Base-by-base conservation (phyloP, 805 yeast genomes). In the Candida oleophila region DNA sequence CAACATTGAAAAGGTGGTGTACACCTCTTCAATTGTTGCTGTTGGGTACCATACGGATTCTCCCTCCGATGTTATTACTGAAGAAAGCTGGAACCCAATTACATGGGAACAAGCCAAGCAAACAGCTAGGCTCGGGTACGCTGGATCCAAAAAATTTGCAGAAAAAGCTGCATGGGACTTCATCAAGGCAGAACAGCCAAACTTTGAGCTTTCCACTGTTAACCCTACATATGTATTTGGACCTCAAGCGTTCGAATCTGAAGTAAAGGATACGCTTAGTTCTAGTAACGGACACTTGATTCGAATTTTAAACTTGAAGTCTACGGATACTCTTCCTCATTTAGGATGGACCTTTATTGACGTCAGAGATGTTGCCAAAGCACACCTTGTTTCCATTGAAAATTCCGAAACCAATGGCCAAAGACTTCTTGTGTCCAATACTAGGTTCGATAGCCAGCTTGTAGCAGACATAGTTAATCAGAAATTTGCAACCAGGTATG, bases 111-210 rank as follows among this genome's bases (percentile, higher is more conserved):
- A 73, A 46, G 68, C 74, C 9, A 71, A 72, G 44, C 52, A 48
- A 20, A 55, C 62, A 43, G 49, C 59, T 0, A 53, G 57, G 18
- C 49, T 49, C 39, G 85, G 83, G 2, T 81, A 82, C 61, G 53
- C 74, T 45, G 87, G 80, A 3, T 80, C 86, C 15, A 81, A 81
- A 61, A 80, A 76, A 38, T 73, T 76, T 49, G 85, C 87, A n/a
- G 88, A 84, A 56, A 61, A 65, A 41, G 74, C 78, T 1, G 86
- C 85, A 2, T 82, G 89, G 84, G 73, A 78, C 3, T 74, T 68
- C 15, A 73, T 68, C n/a, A 65, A 76, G 43, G 55, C 70, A 18
- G 52, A 61, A 49, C 45, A 55, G 43, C 50, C 69, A 53, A 58
- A 60, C 44, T 74, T 81, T 60, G 66, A 66, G 33, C 55, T 35